phyloP scores from a whole-genome alignment of 257 asterid genomes.

The Craterostigma plantagineum region DNA sequence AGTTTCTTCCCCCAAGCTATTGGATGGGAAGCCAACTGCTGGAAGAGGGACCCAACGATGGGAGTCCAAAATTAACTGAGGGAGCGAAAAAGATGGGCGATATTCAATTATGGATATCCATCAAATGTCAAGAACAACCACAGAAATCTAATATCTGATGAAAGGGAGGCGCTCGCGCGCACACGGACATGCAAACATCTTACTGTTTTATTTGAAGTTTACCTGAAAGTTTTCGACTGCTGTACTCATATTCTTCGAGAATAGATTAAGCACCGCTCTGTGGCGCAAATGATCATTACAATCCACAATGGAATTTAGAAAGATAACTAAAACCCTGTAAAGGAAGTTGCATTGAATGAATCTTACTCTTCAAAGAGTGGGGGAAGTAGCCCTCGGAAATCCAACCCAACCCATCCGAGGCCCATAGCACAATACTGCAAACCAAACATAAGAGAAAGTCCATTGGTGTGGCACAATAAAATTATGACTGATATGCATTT shows the following conservation, averaged over 20 bases:
- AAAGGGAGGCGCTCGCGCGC: not conserved
- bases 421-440: conserved; percentile 92
- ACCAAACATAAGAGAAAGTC: conserved; percentile 6
- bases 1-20: conserved; percentile 56
- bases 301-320: no score
- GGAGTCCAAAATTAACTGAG: conserved; percentile 84
- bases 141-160: not conserved
- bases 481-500: not conserved
- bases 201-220: conserved; percentile 1
- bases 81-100: conserved; percentile 6
- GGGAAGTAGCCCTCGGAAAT: conserved; percentile 87
- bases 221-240: conserved; percentile 98
- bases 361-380: conserved; percentile 96
- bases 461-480: not conserved
- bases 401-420: conserved; percentile 96
- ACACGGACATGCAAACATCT: not conserved
- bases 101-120: no score
- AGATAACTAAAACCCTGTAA: no score
- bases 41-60: conserved; percentile 80
- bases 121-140: no score
- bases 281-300: conserved; percentile 7
- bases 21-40: conserved; percentile 80
- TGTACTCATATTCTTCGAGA: conserved; percentile 67
- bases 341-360: not conserved
- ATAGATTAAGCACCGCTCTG: conserved; percentile 90